Conservation (phyloP, 2,329 filamentous ascomycete species). For the Fusarium floridanum region DNA sequence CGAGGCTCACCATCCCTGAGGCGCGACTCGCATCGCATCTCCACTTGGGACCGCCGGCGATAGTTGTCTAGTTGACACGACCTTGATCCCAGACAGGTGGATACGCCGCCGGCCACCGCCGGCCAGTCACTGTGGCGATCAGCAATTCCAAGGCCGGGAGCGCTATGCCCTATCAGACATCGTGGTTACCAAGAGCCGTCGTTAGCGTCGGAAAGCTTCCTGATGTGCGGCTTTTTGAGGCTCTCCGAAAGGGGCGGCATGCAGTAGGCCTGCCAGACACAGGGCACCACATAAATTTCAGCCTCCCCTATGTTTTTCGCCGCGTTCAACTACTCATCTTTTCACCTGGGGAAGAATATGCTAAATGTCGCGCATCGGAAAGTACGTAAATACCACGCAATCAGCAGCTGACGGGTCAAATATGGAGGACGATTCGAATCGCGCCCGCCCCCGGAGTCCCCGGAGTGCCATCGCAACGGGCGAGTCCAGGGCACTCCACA, state of each 20-base stretch:
- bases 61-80: slow-evolving; percentile 1
- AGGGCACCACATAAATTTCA: slow-evolving; percentile 2
- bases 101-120: slow-evolving; percentile 1
- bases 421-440: slow-evolving; percentile 1
- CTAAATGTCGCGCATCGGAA: background rate
- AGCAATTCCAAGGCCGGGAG: background rate
- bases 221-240: background rate
- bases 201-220: background rate
- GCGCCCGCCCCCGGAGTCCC: slow-evolving; percentile 1
- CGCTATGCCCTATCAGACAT: background rate
- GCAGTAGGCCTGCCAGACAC: background rate
- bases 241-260: background rate
- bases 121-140: background rate
- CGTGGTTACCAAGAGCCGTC: background rate
- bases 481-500: background rate
- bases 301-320: background rate
- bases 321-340: background rate
- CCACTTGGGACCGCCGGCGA: background rate
- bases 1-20: background rate
- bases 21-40: background rate
- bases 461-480: background rate
- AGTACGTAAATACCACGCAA: slow-evolving; percentile 5
- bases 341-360: background rate
- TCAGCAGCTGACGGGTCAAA: background rate
- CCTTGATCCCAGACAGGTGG: background rate